A percentile compares a stretch with the other conserved stretches of the same genome.
Evolutionary conservation across 176 grass and related monocot genomes (phyloP).

Genomic region (Avena insularis): DNA sequence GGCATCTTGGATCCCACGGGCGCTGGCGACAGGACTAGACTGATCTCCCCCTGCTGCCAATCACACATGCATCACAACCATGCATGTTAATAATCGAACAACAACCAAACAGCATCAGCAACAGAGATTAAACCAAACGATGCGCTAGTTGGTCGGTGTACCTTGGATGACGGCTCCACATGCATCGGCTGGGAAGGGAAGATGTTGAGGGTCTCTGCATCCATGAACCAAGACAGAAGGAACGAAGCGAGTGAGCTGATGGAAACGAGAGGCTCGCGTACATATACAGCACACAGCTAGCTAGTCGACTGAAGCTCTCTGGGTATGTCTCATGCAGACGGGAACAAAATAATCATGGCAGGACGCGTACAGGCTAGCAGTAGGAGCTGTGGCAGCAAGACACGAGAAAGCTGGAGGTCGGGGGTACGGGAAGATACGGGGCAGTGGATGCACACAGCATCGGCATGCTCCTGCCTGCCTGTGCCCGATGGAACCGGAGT

Average conservation of each 20-base stretch:
- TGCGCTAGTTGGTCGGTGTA: background rate
- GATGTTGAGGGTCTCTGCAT: slow-evolving; percentile 99
- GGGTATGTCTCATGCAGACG: slow-evolving; percentile 30
- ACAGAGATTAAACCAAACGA: too few species aligned
- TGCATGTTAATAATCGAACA: background rate
- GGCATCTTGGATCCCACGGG: slow-evolving; percentile 71
- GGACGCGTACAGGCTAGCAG: slow-evolving; percentile 11
- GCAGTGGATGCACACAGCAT: slow-evolving; percentile 39
- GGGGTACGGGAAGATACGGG: slow-evolving; percentile 37
- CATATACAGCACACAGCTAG: background rate
- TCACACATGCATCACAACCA: background rate
- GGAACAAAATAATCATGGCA: slow-evolving; percentile 56
- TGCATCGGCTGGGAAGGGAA: slow-evolving; percentile 99
- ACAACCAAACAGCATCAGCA: too few species aligned
- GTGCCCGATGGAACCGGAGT: slow-evolving; percentile 30
- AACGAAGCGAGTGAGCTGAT: slow-evolving; percentile 38
- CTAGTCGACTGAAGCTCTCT: slow-evolving; percentile 1
- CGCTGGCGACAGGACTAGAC: slow-evolving; percentile 71
- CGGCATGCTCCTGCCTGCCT: slow-evolving; percentile 35
- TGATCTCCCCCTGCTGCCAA: slow-evolving; percentile 66
- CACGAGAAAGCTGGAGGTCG: slow-evolving; percentile 55
- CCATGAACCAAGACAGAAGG: slow-evolving; percentile 52
- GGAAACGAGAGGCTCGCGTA: slow-evolving; percentile 14
- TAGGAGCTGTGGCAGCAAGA: slow-evolving; percentile 11
- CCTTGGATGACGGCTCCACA: slow-evolving; percentile 70